These are phyloP conservation scores for Guillardia theta DNA, from an alignment of 78 protist species.

Conservation along the genomic window DNA sequence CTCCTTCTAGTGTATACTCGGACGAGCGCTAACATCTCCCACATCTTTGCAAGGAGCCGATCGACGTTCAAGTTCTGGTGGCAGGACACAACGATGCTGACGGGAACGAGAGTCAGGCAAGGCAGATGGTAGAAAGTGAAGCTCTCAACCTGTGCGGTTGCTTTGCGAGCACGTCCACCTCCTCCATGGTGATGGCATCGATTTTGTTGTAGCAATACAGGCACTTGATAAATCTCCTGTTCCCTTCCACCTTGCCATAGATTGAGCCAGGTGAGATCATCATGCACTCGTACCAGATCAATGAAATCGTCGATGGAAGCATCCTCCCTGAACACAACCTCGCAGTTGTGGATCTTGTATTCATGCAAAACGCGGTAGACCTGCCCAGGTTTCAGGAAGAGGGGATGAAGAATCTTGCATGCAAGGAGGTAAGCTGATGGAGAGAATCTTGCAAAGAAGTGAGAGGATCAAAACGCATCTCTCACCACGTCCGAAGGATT, in stretches of 20 bases:
- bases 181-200: conserved; percentile 63
- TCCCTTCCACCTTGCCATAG: conserved; percentile 72
- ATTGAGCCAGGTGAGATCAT: too few relatives aligned
- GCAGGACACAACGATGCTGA: conserved; percentile 50
- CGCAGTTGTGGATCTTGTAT: conserved; percentile 64
- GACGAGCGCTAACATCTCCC: conserved; percentile 70
- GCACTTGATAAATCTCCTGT: conserved; percentile 75
- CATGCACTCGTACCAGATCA: too few relatives aligned
- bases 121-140: too few relatives aligned
- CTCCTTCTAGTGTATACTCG: conserved; percentile 78
- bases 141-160: conserved; percentile 16
- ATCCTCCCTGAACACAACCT: conserved; percentile 66
- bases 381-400: too few relatives aligned
- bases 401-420: too few relatives aligned
- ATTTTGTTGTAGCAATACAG: conserved; percentile 75
- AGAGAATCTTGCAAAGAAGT: background rate
- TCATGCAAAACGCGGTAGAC: too few relatives aligned
- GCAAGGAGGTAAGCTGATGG: too few relatives aligned
- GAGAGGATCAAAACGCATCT: background rate
- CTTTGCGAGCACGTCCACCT: conserved; percentile 55
- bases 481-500: background rate
- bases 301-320: conserved; percentile 73
- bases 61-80: conserved; percentile 49
- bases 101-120: background rate
- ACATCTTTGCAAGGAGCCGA: conserved; percentile 54